These are phyloP conservation scores for Gynostemma pentaphyllum DNA, from an alignment of 306 rosid genomes.

Conservation along the genomic window DNA sequence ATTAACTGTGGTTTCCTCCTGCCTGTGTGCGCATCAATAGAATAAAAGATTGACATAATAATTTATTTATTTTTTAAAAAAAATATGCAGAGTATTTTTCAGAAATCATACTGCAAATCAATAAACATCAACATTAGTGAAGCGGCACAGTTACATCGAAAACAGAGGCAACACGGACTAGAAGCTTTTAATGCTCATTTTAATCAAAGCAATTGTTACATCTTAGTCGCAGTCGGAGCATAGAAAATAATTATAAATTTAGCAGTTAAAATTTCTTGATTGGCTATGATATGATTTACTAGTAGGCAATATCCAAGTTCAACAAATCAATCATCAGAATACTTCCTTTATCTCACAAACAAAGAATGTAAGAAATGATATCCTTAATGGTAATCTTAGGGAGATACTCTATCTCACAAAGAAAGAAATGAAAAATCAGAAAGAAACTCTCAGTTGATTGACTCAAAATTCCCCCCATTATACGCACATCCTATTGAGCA, in stretches of 20 bases:
- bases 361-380: neutral
- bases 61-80: no score
- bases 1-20: conserved; percentile 84
- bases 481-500: no score
- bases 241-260: neutral
- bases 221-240: neutral
- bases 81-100: neutral
- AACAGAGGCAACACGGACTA: neutral
- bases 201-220: neutral
- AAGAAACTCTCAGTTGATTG: no score
- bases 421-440: no score
- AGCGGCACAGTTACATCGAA: neutral
- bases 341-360: neutral
- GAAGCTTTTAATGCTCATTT: neutral
- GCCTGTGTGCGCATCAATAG: conserved; percentile 33
- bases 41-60: neutral
- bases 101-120: neutral
- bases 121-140: neutral
- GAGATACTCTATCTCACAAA: no score
- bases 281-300: neutral
- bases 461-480: no score
- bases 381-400: neutral
- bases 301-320: neutral
- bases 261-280: neutral
- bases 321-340: neutral